These are phyloP conservation scores for Carex parvula DNA, from an alignment of 176 grass and related monocot species.

Conservation along the genomic window DNA sequence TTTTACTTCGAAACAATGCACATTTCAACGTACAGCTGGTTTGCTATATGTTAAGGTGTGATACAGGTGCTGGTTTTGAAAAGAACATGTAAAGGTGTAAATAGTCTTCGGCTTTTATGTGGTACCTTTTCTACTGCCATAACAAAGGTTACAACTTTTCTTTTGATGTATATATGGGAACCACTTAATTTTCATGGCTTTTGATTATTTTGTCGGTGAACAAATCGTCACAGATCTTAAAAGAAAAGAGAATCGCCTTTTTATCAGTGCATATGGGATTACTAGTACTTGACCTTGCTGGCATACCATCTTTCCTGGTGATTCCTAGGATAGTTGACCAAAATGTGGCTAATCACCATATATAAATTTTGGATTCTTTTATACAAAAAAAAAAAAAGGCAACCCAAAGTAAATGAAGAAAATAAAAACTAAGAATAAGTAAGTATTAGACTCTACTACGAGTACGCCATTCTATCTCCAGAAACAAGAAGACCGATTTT, in stretches of 20 bases:
- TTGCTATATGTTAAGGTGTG: not conserved
- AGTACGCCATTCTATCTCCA: not conserved
- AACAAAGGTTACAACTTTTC: not conserved
- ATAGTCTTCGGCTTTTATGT: not conserved
- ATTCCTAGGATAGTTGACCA: not conserved
- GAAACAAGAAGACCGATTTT: slow-evolving; percentile 3
- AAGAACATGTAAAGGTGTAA: not conserved
- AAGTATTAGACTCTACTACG: not conserved
- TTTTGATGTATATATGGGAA: not conserved
- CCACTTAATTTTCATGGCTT: not conserved
- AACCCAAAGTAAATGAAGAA: not conserved
- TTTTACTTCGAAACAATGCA: not conserved
- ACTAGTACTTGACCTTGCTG: not conserved
- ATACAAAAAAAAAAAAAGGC: not conserved
- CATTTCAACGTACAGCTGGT: not conserved
- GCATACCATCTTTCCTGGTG: not conserved
- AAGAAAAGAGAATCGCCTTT: not conserved
- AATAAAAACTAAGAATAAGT: not conserved
- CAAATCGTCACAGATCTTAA: not conserved
- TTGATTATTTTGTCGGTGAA: not conserved
- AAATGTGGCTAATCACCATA: not conserved
- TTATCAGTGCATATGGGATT: not conserved
- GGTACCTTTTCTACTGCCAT: not conserved
- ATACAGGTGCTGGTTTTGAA: not conserved
- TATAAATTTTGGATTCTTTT: not conserved